A percentile compares a stretch with the other conserved stretches of the same genome.
Conservation (phyloP, 1,284 basidiomycete species). For the Austropuccinia psidii region DNA sequence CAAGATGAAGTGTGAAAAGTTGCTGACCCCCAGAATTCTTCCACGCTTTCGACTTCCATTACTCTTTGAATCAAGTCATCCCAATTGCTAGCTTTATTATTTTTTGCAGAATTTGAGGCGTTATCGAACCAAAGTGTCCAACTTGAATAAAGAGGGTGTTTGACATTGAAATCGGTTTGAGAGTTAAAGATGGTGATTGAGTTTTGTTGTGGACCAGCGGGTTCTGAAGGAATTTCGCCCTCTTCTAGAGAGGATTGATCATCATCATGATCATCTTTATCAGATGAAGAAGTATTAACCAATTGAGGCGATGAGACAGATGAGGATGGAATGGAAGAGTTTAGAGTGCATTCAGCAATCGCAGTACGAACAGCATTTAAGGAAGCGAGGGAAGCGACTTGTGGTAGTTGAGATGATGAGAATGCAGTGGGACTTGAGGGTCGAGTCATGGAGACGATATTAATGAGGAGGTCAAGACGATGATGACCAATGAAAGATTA, state of each 20-base stretch:
- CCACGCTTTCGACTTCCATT: slow-evolving; percentile 84
- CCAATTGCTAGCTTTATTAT: slow-evolving; percentile 68
- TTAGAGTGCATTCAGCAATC: slow-evolving; percentile 12
- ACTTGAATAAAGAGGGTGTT: slow-evolving; percentile 85
- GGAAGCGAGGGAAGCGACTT: slow-evolving; percentile 8
- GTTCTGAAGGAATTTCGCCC: slow-evolving; percentile 44
- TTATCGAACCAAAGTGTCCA: slow-evolving; percentile 98
- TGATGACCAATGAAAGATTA: too few species aligned
- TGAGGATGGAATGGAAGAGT: slow-evolving; percentile 27
- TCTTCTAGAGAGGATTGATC: slow-evolving; percentile 38
- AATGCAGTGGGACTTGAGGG: slow-evolving; percentile 1
- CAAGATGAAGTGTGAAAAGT: too few species aligned
- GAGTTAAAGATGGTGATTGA: slow-evolving; percentile 80
- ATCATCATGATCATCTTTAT: slow-evolving; percentile 38
- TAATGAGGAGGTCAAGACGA: neutral
- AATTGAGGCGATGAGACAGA: slow-evolving; percentile 24
- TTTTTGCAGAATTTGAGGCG: slow-evolving; percentile 55
- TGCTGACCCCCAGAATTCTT: slow-evolving; percentile 96
- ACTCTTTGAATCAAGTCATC: slow-evolving; percentile 96
- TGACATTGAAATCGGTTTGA: slow-evolving; percentile 81
- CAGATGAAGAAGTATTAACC: slow-evolving; percentile 17
- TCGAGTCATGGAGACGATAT: neutral
- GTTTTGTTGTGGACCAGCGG: slow-evolving; percentile 58
- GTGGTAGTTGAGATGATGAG: slow-evolving; percentile 23
- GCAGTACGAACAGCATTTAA: slow-evolving; percentile 19